A percentile compares a stretch with the other conserved stretches of the same genome.
Evolutionary conservation across 2,329 filamentous ascomycete species (phyloP).

Genomic region (Talaromyces piceae): DNA sequence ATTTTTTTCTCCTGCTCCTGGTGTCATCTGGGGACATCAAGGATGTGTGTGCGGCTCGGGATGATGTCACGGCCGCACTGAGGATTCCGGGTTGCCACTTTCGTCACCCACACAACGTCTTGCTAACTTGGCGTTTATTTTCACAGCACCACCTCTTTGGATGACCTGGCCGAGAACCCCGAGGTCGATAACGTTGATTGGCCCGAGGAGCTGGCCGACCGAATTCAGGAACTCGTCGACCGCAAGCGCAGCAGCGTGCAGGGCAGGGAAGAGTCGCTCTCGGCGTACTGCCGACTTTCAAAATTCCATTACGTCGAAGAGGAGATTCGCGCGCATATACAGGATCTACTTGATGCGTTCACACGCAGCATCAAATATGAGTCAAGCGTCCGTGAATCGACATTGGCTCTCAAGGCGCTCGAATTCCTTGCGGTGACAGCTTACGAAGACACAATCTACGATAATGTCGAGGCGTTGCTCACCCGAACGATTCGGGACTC

Average conservation of each 20-base stretch:
- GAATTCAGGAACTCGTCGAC: slow-evolving; percentile 64
- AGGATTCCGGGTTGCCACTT: neutral
- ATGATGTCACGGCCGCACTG: slow-evolving; percentile 28
- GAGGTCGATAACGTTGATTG: slow-evolving; percentile 52
- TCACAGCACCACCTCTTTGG: slow-evolving; percentile 56
- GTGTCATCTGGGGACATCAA: neutral
- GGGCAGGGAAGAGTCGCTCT: slow-evolving; percentile 59
- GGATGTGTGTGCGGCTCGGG: slow-evolving; percentile 11
- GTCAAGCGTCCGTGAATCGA: slow-evolving; percentile 59
- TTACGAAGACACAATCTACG: slow-evolving; percentile 59
- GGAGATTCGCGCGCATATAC: slow-evolving; percentile 51
- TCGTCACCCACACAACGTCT: slow-evolving; percentile 3
- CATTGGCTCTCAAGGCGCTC: slow-evolving; percentile 64
- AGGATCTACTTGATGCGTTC: slow-evolving; percentile 58
- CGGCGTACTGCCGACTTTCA: slow-evolving; percentile 56
- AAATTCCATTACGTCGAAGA: slow-evolving; percentile 61
- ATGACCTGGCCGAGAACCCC: slow-evolving; percentile 52
- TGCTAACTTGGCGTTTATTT: slow-evolving; percentile 4
- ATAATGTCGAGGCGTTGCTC: slow-evolving; percentile 50
- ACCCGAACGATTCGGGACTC: slow-evolving; percentile 61
- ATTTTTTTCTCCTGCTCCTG: slow-evolving; percentile 19
- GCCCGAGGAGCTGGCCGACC: slow-evolving; percentile 55
- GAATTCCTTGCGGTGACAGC: slow-evolving; percentile 62
- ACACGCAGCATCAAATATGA: slow-evolving; percentile 64
- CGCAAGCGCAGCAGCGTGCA: slow-evolving; percentile 71